phyloP scores from a whole-genome alignment of 2,329 filamentous ascomycete genomes.

The Lasiodiplodia gonubiensis region DNA sequence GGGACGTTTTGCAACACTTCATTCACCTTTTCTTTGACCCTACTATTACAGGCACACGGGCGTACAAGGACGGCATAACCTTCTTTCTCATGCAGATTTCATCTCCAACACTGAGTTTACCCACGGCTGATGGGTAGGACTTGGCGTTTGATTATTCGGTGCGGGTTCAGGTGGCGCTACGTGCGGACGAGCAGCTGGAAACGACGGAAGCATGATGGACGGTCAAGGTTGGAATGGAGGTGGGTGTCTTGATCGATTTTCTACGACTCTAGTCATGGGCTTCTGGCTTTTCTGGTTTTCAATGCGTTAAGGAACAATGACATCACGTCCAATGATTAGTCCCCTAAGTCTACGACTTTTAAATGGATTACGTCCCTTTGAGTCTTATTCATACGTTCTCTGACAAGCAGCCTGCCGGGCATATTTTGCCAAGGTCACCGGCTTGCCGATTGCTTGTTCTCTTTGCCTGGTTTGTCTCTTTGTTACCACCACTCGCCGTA shows the following conservation, averaged over 20 bases:
- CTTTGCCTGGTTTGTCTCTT: no score
- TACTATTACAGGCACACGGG: neutral
- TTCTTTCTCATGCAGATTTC: neutral
- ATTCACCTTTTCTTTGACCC: neutral
- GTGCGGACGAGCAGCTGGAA: constrained; percentile 1
- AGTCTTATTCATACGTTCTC: neutral
- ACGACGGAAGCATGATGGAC: neutral
- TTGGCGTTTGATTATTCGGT: constrained; percentile 6
- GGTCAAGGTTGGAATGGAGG: neutral
- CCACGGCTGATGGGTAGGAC: neutral
- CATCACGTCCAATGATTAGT: neutral
- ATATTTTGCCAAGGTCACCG: neutral
- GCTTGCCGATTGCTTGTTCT: no score
- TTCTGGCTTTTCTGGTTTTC: neutral
- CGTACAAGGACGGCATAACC: constrained; percentile 19
- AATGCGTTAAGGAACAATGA: constrained; percentile 4
- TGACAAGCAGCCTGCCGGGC: neutral
- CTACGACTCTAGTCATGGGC: neutral
- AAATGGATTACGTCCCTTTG: neutral
- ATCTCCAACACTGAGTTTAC: neutral
- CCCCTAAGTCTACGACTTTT: no score
- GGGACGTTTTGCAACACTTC: neutral
- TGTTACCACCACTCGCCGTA: no score
- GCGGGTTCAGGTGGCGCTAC: neutral
- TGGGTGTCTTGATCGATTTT: constrained; percentile 7